phyloP scores from a whole-genome alignment of 129 eudicot species.

The Erigeron canadensis region DNA sequence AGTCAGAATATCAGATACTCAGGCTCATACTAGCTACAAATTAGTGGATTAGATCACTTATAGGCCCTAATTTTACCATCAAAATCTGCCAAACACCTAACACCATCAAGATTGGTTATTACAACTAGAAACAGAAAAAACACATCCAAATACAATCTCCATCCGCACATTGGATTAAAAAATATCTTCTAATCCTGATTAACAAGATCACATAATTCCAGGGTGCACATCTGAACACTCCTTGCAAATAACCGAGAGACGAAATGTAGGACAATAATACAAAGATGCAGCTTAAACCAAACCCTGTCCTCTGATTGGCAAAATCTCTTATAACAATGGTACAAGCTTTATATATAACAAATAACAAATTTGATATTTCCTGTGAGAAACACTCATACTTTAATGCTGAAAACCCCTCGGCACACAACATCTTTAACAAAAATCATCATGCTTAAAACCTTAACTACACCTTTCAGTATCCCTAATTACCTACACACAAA shows the following conservation, averaged over 20 bases:
- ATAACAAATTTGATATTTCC: background rate
- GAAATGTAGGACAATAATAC: background rate
- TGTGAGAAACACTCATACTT: conserved; percentile 12
- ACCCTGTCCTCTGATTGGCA: background rate
- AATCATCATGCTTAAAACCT: conserved; percentile 10
- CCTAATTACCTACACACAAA: background rate
- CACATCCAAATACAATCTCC: conserved; percentile 9
- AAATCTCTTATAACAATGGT: background rate
- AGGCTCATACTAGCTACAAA: background rate
- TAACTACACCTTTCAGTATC: conserved; percentile 9
- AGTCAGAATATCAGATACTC: no score
- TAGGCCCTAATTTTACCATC: background rate
- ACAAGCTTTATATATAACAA: background rate
- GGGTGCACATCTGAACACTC: background rate
- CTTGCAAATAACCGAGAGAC: background rate
- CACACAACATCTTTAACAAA: conserved; percentile 9
- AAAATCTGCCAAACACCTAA: background rate
- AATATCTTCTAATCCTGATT: background rate
- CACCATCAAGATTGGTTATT: conserved; percentile 1
- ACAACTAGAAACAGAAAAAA: background rate
- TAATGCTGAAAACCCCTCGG: background rate
- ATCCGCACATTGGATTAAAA: background rate
- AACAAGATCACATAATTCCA: background rate
- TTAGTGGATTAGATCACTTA: background rate
- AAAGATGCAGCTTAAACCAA: background rate